These are phyloP conservation scores for Phytophthora meadii DNA, from an alignment of 352 stramenopile genomes.

Conservation along the genomic window DNA sequence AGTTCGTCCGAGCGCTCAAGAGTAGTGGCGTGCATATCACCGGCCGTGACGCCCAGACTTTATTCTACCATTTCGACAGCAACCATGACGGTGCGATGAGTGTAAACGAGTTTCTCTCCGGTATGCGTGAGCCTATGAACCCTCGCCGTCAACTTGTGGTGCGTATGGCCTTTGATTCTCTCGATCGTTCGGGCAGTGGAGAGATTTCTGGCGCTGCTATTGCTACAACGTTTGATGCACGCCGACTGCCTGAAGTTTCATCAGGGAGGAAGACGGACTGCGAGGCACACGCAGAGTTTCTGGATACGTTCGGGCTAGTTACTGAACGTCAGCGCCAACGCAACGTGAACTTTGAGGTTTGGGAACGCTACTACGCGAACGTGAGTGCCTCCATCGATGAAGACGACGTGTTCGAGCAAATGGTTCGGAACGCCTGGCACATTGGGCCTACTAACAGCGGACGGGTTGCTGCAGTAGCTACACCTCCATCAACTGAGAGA, in stretches of 20 bases:
- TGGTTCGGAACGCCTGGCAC: constrained; percentile 91
- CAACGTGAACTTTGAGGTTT: constrained; percentile 65
- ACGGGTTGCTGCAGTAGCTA: not conserved
- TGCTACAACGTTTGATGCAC: constrained; percentile 81
- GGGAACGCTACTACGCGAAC: constrained; percentile 91
- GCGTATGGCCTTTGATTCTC: constrained; percentile 85
- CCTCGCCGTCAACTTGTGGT: constrained; percentile 79
- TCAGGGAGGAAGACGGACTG: constrained; percentile 77
- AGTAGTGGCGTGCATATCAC: constrained; percentile 63
- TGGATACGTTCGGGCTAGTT: constrained; percentile 80
- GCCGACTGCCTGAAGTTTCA: constrained; percentile 86
- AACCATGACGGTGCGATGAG: constrained; percentile 87
- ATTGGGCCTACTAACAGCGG: constrained; percentile 56
- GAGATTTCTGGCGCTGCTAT: constrained; percentile 78
- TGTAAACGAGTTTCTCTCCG: constrained; percentile 87
- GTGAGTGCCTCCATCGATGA: constrained; percentile 89
- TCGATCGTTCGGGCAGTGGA: constrained; percentile 84
- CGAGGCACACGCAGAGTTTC: constrained; percentile 83
- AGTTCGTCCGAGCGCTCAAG: constrained; percentile 81
- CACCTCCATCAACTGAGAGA: constrained; percentile 6
- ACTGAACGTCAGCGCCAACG: constrained; percentile 54
- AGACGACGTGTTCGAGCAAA: constrained; percentile 94
- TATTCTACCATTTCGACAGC: constrained; percentile 89
- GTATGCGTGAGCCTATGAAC: constrained; percentile 86
- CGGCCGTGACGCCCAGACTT: constrained; percentile 53